Evolutionary conservation across 1,284 basidiomycete genomes (phyloP).

Genomic region (Coriolopsis trogii): DNA sequence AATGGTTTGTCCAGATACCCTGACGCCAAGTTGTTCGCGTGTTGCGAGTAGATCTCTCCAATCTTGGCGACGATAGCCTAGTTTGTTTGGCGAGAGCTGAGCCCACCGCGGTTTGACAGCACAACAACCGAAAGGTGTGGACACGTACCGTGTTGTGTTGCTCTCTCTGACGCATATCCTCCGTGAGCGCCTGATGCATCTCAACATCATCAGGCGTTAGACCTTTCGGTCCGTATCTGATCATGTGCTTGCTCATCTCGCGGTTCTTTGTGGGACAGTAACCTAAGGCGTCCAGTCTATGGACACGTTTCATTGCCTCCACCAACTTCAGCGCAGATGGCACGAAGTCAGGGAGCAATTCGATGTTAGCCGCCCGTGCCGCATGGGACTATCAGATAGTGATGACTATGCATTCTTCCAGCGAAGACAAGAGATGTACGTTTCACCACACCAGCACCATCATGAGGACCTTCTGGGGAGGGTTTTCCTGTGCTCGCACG

Average conservation of each 20-base stretch:
- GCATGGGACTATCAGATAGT: too few relatives aligned
- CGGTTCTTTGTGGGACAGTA: background rate
- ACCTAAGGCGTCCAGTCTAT: background rate
- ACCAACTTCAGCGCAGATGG: background rate
- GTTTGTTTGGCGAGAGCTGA: too few relatives aligned
- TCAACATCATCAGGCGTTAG: background rate
- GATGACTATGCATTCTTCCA: too few relatives aligned
- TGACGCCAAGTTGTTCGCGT: background rate
- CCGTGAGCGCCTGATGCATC: background rate
- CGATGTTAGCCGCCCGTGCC: too few relatives aligned
- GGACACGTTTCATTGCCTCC: background rate
- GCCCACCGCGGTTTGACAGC: background rate
- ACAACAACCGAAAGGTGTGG: background rate
- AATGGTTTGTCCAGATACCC: slow-evolving; percentile 5
- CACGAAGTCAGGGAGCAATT: too few relatives aligned
- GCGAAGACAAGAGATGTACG: too few relatives aligned
- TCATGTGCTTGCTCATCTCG: background rate
- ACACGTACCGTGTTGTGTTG: background rate
- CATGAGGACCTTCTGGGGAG: too few relatives aligned
- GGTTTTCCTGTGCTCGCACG: too few relatives aligned
- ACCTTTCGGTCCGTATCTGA: background rate
- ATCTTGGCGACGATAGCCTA: background rate
- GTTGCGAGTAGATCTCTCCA: background rate
- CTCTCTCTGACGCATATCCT: background rate
- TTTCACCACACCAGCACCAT: too few relatives aligned